Percentiles rank a stretch among this genome's conserved stretches.
These are phyloP conservation scores for Rhizophagus clarus DNA, from an alignment of 192 early-diverging fungal genomes.

Conservation along the genomic window DNA sequence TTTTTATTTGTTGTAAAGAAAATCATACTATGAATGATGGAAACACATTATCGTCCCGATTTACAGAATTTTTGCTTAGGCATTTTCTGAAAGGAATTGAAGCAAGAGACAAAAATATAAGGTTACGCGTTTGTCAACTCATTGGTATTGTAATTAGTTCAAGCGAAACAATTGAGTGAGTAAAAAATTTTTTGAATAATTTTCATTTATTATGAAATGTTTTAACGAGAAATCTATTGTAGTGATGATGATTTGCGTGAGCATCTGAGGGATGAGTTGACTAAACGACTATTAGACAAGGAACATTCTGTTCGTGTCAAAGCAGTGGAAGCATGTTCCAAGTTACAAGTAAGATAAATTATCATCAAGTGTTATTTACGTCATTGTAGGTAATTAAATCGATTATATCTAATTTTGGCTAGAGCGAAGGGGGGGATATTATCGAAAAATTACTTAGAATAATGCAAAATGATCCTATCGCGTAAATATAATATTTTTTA, in stretches of 20 bases:
- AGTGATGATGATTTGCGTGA: constrained; percentile 81
- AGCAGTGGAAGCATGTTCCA: constrained; percentile 75
- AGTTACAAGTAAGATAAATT: constrained; percentile 63
- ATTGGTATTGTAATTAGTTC: constrained; percentile 73
- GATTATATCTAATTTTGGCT: constrained; percentile 5
- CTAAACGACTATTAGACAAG: constrained; percentile 78
- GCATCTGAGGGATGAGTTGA: constrained; percentile 64
- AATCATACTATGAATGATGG: constrained; percentile 40
- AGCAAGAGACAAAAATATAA: constrained; percentile 79
- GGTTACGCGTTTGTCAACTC: constrained; percentile 76
- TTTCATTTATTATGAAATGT: neutral
- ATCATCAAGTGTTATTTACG: constrained; percentile 33
- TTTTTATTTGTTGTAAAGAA: constrained; percentile 2
- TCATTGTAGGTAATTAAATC: neutral
- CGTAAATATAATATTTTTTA: constrained; percentile 49
- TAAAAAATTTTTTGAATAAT: neutral
- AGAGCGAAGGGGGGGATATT: constrained; percentile 52
- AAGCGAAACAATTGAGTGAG: constrained; percentile 78
- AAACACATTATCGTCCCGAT: constrained; percentile 64
- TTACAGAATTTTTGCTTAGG: constrained; percentile 70
- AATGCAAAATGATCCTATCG: constrained; percentile 74
- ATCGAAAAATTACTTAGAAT: constrained; percentile 63
- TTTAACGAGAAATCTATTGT: neutral
- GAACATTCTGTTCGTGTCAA: constrained; percentile 77
- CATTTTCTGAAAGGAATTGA: constrained; percentile 74